Conservation (phyloP, 208 protist species). For the Acanthamoeba triangularis region DNA sequence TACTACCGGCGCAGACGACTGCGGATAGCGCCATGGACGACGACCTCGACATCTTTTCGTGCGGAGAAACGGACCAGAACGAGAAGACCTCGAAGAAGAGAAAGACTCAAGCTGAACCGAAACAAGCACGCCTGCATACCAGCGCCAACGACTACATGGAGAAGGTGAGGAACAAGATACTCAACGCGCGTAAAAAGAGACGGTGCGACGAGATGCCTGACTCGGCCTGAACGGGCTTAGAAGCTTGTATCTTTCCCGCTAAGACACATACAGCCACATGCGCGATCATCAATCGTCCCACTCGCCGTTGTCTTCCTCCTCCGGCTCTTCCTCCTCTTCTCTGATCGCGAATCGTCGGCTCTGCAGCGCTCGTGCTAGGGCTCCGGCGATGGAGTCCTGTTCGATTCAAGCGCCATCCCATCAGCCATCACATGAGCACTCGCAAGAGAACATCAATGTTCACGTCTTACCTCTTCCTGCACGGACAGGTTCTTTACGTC, state of each 20-base stretch:
- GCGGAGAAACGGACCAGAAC: background rate
- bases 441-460: background rate
- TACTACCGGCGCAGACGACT: background rate
- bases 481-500: background rate
- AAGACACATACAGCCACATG: background rate
- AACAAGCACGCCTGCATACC: background rate
- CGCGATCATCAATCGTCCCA: background rate
- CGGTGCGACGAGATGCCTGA: background rate
- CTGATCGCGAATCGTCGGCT: background rate
- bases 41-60: background rate
- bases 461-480: background rate
- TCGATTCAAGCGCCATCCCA: background rate
- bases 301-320: conserved; percentile 17
- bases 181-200: background rate
- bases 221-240: background rate
- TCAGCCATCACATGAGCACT: background rate
- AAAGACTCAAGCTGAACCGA: background rate
- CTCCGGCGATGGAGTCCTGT: background rate
- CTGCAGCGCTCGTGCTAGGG: background rate
- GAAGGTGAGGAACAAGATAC: conserved; percentile 7
- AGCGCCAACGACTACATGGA: background rate
- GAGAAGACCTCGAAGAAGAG: background rate
- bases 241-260: background rate
- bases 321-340: background rate
- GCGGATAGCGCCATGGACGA: background rate